Conservation (phyloP, 2,329 filamentous ascomycete species). For the Akanthomyces lecanii region DNA sequence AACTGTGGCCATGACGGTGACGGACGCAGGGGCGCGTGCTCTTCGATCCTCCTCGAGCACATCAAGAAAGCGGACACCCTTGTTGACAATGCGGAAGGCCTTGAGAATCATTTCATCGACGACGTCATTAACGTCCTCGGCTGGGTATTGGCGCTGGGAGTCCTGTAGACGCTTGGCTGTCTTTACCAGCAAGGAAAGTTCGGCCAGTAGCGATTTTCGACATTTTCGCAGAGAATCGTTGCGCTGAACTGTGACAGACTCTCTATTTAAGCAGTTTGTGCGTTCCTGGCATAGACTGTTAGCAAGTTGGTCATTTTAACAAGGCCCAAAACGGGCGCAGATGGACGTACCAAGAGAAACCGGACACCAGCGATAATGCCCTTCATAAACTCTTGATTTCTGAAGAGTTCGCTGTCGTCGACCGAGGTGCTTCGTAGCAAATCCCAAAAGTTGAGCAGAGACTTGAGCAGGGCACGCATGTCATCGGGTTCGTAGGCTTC, state of each 20-base stretch:
- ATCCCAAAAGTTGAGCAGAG: conserved; percentile 89
- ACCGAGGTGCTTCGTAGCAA: conserved; percentile 73
- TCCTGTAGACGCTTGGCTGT: conserved; percentile 82
- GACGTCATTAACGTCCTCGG: conserved; percentile 64
- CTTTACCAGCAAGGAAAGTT: conserved; percentile 85
- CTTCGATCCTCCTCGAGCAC: conserved; percentile 66
- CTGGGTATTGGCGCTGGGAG: conserved; percentile 51
- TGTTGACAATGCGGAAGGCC: conserved; percentile 89
- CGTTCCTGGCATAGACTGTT: conserved; percentile 58
- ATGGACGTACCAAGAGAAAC: conserved; percentile 70
- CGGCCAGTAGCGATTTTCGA: conserved; percentile 82
- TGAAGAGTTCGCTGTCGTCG: conserved; percentile 73
- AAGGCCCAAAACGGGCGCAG: neutral
- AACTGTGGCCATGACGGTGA: conserved; percentile 58
- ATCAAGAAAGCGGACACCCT: conserved; percentile 85
- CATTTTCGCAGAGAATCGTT: conserved; percentile 74
- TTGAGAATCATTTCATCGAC: conserved; percentile 92
- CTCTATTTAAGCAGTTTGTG: conserved; percentile 80
- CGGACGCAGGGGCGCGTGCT: conserved; percentile 46
- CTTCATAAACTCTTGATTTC: conserved; percentile 90
- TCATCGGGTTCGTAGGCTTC: conserved; percentile 87
- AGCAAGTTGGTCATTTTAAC: neutral
- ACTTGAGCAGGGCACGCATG: conserved; percentile 79
- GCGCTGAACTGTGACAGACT: conserved; percentile 68
- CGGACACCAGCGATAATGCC: conserved; percentile 91